Evolutionary conservation across 2,329 filamentous ascomycete species (phyloP).

Genomic region (Trichoderma pleuroti): DNA sequence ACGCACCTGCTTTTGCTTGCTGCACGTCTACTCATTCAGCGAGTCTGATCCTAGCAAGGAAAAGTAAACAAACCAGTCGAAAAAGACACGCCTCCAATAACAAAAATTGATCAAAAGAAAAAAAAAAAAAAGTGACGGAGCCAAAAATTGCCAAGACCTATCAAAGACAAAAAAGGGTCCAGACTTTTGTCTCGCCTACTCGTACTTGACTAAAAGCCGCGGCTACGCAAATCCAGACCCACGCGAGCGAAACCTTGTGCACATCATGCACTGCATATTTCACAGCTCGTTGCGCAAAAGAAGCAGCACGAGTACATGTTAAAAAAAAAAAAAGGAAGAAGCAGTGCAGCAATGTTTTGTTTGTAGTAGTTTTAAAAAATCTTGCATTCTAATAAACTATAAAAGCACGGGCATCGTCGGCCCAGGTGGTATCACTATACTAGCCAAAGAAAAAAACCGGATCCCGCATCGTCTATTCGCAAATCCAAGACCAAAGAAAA

Average conservation of each 20-base stretch:
- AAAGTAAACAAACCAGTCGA: neutral
- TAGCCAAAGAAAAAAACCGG: neutral
- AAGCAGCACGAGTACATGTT: neutral
- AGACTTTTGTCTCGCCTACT: neutral
- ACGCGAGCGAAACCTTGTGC: neutral
- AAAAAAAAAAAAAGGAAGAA: neutral
- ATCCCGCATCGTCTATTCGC: slow-evolving; percentile 16
- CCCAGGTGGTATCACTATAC: slow-evolving; percentile 19
- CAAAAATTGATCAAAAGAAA: neutral
- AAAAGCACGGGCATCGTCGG: neutral
- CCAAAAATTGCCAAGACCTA: neutral
- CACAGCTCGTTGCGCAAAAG: neutral
- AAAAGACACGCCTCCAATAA: neutral
- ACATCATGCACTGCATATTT: neutral
- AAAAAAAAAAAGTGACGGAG: neutral
- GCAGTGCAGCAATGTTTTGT: neutral
- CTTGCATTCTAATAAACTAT: slow-evolving; percentile 8
- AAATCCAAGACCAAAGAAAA: neutral
- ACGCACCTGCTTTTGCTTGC: neutral
- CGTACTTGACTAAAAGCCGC: neutral
- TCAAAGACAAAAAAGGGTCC: neutral
- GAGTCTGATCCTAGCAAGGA: neutral
- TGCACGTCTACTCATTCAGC: neutral
- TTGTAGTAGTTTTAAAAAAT: neutral
- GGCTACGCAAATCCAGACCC: neutral